Evolutionary conservation across 2,329 filamentous ascomycete genomes (phyloP), one percentile per base, ranked within the genome.

Genomic region (Ceratocystis colombiana): DNA sequence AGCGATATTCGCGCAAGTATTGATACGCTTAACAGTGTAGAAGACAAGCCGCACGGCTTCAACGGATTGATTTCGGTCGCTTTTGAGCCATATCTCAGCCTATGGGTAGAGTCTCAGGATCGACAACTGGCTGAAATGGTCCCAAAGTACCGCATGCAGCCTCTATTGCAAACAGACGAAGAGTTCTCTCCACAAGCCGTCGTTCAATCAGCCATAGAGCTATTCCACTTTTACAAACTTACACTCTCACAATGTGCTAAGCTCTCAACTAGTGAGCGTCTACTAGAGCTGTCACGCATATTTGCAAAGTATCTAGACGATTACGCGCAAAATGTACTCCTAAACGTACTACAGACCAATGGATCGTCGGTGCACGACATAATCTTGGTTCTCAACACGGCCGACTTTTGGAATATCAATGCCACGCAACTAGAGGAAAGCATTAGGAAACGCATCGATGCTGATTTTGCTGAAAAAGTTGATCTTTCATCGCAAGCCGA

Each of bases 61-160:
- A 88, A 89, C 66, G 90, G 96, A 66, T 87, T 90, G 3, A 96
- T 99, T 68, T 97, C 94, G 0, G 90, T 95, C 69, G 94, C 94
- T 0, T 99, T 99, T 72, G 94, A 97, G 76, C 94, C 94, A 0
- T 99, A 97, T 74, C 82, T 99, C 70, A 96, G 90, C 73, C 79
- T 99, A 3, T 99, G 94, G 94, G 91, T 99, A 1, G 93, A 97
- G 68, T 93, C 90, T 8, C 94, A 97, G 75, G 93, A 96, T 75
- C 93, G 86, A 75, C 88, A 96, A 71, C 80, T 97, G 67, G 88
- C 90, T 5, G 76, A 80, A 6, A 85, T 97, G 76, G 89, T 99
- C 69, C 91, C 91, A 0, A 90, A 86, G 73, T 97, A 97, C 76
- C 89, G 88, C 70, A 84, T 82, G 68, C 90, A 96, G 71, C 88